Conservation (phyloP, 2,329 filamentous ascomycete species). For the Beauveria bassiana region DNA sequence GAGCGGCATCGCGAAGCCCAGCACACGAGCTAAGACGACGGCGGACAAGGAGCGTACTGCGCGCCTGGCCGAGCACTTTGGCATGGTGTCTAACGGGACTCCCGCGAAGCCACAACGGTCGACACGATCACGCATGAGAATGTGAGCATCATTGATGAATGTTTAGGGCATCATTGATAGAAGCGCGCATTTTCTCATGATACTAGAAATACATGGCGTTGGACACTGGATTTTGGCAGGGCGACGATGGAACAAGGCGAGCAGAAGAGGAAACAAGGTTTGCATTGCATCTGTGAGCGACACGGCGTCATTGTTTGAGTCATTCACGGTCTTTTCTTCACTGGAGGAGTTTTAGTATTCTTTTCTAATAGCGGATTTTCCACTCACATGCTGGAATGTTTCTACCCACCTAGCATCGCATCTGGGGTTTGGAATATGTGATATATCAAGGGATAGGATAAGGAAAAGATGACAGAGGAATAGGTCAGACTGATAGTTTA, state of each 20-base stretch:
- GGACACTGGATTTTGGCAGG: not conserved
- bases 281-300: not conserved
- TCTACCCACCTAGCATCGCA: not conserved
- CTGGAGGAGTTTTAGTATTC: not conserved
- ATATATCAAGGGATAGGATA: not conserved
- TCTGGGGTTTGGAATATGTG: not conserved
- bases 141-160: not conserved
- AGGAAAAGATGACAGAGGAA: not conserved
- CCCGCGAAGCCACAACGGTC: conserved; percentile 21
- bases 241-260: too few relatives aligned
- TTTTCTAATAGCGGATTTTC: not conserved
- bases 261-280: too few relatives aligned
- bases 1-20: conserved; percentile 24
- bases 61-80: conserved; percentile 24
- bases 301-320: not conserved
- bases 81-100: conserved; percentile 27
- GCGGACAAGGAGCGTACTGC: conserved; percentile 20
- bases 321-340: not conserved
- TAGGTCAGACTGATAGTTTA: conserved; percentile 3
- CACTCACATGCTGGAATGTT: not conserved
- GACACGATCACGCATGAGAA: conserved; percentile 7
- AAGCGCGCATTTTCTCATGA: too few relatives aligned
- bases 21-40: conserved; percentile 12
- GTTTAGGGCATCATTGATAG: not conserved
- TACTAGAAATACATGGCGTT: not conserved